These are phyloP conservation scores for Epipyxis sp. DNA, from an alignment of 108 stramenopile genomes.

Conservation along the genomic window DNA sequence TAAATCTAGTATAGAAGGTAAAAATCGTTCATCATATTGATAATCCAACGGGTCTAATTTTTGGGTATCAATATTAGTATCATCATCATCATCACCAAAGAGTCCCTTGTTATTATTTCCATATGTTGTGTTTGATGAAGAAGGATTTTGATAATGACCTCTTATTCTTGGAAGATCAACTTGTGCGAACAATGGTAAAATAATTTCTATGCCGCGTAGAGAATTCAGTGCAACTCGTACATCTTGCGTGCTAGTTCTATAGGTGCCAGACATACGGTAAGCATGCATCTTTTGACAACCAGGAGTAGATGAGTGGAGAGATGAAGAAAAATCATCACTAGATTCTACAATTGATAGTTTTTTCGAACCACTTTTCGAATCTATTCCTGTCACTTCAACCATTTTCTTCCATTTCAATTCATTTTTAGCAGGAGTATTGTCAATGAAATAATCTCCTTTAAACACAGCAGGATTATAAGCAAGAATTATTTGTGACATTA, in stretches of 20 bases:
- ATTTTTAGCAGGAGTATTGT: slow-evolving; percentile 48
- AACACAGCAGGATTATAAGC: slow-evolving; percentile 49
- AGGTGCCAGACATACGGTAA: slow-evolving; percentile 39
- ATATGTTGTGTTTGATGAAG: too few relatives aligned
- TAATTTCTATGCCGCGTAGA: slow-evolving; percentile 42
- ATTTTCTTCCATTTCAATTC: slow-evolving; percentile 36
- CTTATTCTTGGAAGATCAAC: too few relatives aligned
- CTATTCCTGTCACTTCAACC: slow-evolving; percentile 5
- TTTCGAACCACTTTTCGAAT: neutral
- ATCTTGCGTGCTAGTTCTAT: slow-evolving; percentile 39
- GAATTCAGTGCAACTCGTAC: slow-evolving; percentile 45
- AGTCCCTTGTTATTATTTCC: too few relatives aligned
- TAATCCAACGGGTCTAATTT: neutral
- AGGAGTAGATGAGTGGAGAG: neutral
- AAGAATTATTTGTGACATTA: slow-evolving; percentile 37
- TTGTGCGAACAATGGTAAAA: slow-evolving; percentile 46
- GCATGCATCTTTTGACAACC: slow-evolving; percentile 40
- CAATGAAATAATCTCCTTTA: slow-evolving; percentile 48
- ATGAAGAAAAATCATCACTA: neutral
- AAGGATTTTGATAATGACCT: too few relatives aligned
- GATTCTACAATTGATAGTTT: neutral
- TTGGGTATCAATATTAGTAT: too few relatives aligned
- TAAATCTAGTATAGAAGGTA: neutral
- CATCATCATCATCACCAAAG: too few relatives aligned
- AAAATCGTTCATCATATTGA: neutral